These are phyloP conservation scores for Purpureocillium takamizusanense DNA, from an alignment of 2,329 filamentous ascomycete species.

Conservation along the genomic window DNA sequence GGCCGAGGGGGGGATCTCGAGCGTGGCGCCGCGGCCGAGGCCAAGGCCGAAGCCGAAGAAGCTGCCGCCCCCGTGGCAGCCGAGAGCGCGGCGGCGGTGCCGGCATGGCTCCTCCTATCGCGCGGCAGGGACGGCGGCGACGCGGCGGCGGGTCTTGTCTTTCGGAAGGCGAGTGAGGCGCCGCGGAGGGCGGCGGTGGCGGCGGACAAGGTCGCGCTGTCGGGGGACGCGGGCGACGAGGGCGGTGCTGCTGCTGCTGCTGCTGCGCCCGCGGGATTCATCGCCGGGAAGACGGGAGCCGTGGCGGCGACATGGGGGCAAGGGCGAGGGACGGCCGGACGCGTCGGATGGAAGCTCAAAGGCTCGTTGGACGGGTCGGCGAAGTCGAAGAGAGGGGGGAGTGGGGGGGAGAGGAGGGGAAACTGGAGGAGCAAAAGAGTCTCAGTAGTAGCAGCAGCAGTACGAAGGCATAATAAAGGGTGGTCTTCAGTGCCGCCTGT, in stretches of 20 bases:
- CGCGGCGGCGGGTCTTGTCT: constrained; percentile 13
- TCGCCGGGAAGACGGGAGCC: constrained; percentile 14
- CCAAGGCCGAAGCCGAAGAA: not conserved
- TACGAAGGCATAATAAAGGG: too few species aligned
- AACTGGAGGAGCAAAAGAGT: too few species aligned
- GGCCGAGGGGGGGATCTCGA: not conserved
- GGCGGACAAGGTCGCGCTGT: constrained; percentile 19
- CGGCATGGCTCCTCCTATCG: not conserved
- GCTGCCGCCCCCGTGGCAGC: not conserved
- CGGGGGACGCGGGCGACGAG: constrained; percentile 18
- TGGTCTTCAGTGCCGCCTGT: too few species aligned
- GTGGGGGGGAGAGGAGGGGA: too few species aligned
- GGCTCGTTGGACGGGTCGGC: too few species aligned
- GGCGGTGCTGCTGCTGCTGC: constrained; percentile 1
- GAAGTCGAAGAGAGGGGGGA: too few species aligned
- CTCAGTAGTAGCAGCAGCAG: too few species aligned
- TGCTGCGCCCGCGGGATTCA: constrained; percentile 21
- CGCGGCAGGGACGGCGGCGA: constrained; percentile 7
- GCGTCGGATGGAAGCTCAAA: too few species aligned
- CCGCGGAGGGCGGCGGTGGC: constrained; percentile 41
- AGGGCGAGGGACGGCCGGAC: too few species aligned
- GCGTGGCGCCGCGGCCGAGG: constrained; percentile 9
- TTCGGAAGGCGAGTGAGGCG: constrained; percentile 45
- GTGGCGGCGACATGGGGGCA: constrained; percentile 8
- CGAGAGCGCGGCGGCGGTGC: not conserved